These are phyloP conservation scores for Fusarium oligoseptatum DNA, from an alignment of 2,329 filamentous ascomycete genomes.

Conservation along the genomic window DNA sequence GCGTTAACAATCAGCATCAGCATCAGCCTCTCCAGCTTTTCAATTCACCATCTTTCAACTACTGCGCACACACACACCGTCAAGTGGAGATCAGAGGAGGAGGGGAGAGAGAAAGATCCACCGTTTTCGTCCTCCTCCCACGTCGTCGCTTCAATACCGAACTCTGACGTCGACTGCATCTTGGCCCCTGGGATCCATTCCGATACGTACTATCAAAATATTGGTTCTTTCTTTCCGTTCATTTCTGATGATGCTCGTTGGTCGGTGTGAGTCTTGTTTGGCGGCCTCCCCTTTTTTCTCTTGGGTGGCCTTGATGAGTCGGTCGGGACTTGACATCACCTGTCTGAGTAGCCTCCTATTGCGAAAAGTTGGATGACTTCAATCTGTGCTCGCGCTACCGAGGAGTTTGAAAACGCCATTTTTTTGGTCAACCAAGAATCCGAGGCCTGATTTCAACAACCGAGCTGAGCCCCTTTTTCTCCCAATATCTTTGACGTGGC, in stretches of 20 bases:
- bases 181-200: not conserved
- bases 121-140: slow-evolving; percentile 25
- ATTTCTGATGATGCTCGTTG: slow-evolving; percentile 29
- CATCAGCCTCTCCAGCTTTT: not conserved
- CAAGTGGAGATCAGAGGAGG: slow-evolving; percentile 26
- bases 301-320: slow-evolving; percentile 8
- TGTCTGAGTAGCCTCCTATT: not conserved
- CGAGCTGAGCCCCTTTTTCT: not conserved
- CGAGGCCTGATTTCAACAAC: not conserved
- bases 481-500: not conserved
- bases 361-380: slow-evolving; percentile 14
- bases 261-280: not conserved
- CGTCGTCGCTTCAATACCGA: slow-evolving; percentile 4
- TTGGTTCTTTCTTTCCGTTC: not conserved
- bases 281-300: slow-evolving; percentile 14
- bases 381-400: slow-evolving; percentile 10
- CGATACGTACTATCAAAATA: slow-evolving; percentile 6
- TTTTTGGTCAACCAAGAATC: slow-evolving; percentile 1
- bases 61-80: slow-evolving; percentile 6
- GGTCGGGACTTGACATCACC: slow-evolving; percentile 31
- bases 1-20: not conserved
- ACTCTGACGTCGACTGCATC: slow-evolving; percentile 37
- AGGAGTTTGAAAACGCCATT: slow-evolving; percentile 8
- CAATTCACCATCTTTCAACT: not conserved
- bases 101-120: slow-evolving; percentile 4